Percentiles rank a stretch among this genome's conserved stretches.
These are phyloP conservation scores for Russula dissimulans DNA, from an alignment of 768 basidiomycete species.

Conservation along the genomic window DNA sequence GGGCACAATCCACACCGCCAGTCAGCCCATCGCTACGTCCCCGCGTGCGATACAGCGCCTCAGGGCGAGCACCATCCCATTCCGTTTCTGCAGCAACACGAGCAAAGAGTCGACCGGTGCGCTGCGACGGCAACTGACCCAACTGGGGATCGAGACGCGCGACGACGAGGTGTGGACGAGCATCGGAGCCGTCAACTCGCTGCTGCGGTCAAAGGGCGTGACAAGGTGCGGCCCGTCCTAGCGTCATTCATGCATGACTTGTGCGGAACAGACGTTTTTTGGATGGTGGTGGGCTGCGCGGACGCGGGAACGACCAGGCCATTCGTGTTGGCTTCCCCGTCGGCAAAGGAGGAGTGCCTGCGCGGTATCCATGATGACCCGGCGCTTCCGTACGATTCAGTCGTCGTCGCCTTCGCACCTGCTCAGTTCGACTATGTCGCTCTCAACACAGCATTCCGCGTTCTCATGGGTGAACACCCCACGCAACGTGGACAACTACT, in stretches of 20 bases:
- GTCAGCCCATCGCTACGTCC: conserved; percentile 39
- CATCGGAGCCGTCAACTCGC: conserved; percentile 45
- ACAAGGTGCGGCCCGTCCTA: conserved; percentile 28
- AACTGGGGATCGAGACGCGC: conserved; percentile 42
- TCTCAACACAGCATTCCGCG: conserved; percentile 59
- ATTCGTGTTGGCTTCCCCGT: conserved; percentile 27
- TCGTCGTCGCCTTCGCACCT: conserved; percentile 57
- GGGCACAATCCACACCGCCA: conserved; percentile 53
- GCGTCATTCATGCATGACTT: too few relatives aligned
- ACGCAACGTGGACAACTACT: conserved; percentile 4
- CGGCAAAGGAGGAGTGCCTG: conserved; percentile 23
- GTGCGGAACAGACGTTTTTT: too few relatives aligned
- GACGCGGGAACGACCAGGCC: conserved; percentile 27
- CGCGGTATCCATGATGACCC: conserved; percentile 11
- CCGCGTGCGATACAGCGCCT: conserved; percentile 34
- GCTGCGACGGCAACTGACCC: conserved; percentile 34
- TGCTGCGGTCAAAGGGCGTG: conserved; percentile 34
- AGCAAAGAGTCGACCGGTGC: conserved; percentile 50
- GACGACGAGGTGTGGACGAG: conserved; percentile 51
- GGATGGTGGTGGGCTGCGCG: too few relatives aligned
- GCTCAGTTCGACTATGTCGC: conserved; percentile 39
- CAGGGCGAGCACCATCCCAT: conserved; percentile 28
- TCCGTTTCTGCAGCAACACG: conserved; percentile 59
- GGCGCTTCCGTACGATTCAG: conserved; percentile 38
- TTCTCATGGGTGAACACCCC: conserved; percentile 34